Base-by-base conservation (phyloP, 129 eudicot species). In the Helianthus tuberosus region DNA sequence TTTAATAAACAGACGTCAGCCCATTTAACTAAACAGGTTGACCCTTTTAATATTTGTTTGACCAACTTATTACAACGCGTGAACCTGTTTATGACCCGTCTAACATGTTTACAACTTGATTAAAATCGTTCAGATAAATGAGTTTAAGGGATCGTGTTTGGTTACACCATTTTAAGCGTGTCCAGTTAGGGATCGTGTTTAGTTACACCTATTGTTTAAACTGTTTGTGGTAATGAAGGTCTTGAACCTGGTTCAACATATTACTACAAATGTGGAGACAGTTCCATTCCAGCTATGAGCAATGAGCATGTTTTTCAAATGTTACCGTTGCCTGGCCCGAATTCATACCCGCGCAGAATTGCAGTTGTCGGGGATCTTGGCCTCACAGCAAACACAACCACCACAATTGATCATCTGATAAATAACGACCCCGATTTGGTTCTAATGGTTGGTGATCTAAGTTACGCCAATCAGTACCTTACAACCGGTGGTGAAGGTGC, bases 401-500 rank as follows among this genome's bases (percentile, higher is more conserved):
- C 92, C 16, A 93, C 98, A 13, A 81, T 90, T 59, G 87, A 90
- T 69, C 96, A 93, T 84, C 83, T 93, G 12, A 80, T 58, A 0
- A n/a, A 48, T 16, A 93, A 93, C 59, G 84, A 90, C 27, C 98
- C 98, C 2, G 86, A 92, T 6, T 53, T 93, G 27, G 68, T 93
- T 60, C 44, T 93, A 78, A 84, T 93, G 88, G 90, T 90, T 53
- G 98, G 98, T 57, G 98, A 93, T 80, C 66, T 93, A 61, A 86
- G 77, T 75, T 93, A 93, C 64, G 96, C 98, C 13, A 90, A 90
- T 83, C 96, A 89, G 74, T 90, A 93, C 74, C 85, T 68, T 78
- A 93, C 98, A 23, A 90, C 92, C 3, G 98, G 96, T 7, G 96
- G 98, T 16, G 66, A 86, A 64, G 96, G 92, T n/a, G 91, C 94